phyloP scores from a whole-genome alignment of 2,329 filamentous ascomycete genomes.

The Davidsoniella virescens region DNA sequence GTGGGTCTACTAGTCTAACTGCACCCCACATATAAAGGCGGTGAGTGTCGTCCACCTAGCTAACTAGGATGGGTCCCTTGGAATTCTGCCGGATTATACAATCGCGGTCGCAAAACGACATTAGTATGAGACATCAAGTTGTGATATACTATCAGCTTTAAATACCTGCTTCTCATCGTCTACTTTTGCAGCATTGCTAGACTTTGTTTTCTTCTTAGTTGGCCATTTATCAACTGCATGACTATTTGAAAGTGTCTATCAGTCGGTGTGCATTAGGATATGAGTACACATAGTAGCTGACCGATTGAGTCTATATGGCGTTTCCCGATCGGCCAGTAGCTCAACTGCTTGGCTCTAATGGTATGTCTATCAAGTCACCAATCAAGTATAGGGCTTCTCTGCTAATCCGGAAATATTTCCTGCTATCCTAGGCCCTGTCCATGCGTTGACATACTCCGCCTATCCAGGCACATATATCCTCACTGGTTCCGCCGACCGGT shows the following conservation, averaged over 20 bases:
- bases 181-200: not conserved
- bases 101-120: not conserved
- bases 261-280: not conserved
- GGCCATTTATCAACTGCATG: not conserved
- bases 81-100: not conserved
- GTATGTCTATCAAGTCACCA: conserved; percentile 22
- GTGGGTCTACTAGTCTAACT: too few species aligned
- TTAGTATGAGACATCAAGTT: too few species aligned
- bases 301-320: conserved; percentile 21
- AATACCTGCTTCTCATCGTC: not conserved
- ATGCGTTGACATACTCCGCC: conserved; percentile 57
- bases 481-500: conserved; percentile 71
- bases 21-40: too few species aligned
- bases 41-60: too few species aligned
- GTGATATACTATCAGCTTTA: too few species aligned
- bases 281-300: not conserved
- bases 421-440: conserved; percentile 42
- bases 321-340: conserved; percentile 34
- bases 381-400: not conserved
- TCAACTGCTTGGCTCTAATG: conserved; percentile 42
- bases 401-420: not conserved
- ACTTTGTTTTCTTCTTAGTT: not conserved
- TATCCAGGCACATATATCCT: conserved; percentile 63
- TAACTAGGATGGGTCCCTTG: too few species aligned
- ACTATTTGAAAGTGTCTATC: too few species aligned